Evolutionary conservation across 805 yeast genomes (phyloP).

Genomic region (Ogataea nitratoaversa): DNA sequence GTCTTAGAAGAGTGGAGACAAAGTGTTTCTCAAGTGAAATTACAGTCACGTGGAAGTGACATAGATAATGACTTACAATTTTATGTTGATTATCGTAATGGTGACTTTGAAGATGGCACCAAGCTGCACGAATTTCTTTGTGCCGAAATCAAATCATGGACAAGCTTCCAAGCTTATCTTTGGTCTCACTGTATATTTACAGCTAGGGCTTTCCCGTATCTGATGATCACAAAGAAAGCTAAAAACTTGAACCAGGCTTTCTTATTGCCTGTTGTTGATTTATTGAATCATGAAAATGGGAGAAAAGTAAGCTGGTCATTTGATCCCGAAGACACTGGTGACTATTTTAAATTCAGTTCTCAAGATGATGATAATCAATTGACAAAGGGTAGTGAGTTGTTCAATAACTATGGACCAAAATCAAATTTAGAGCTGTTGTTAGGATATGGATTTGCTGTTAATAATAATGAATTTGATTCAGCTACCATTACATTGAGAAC

Average conservation of each 20-base stretch:
- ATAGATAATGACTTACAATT: constrained; percentile 21
- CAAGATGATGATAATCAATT: constrained; percentile 29
- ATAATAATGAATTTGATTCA: constrained; percentile 48
- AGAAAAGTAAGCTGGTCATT: constrained; percentile 61
- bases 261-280: constrained; percentile 72
- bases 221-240: constrained; percentile 41
- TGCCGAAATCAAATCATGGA: constrained; percentile 40
- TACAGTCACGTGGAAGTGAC: constrained; percentile 6
- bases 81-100: constrained; percentile 21
- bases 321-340: constrained; percentile 10
- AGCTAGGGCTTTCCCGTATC: constrained; percentile 78
- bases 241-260: constrained; percentile 46
- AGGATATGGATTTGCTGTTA: constrained; percentile 71
- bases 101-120: neutral
- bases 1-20: constrained; percentile 60
- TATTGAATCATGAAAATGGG: constrained; percentile 64
- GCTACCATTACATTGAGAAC: constrained; percentile 61
- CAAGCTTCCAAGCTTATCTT: constrained; percentile 59
- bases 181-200: constrained; percentile 73
- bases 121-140: constrained; percentile 2
- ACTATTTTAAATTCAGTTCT: constrained; percentile 35
- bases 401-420: constrained; percentile 78
- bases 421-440: constrained; percentile 62
- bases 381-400: constrained; percentile 51
- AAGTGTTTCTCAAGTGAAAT: constrained; percentile 20